Evolutionary conservation across 1,139 yeast genomes (phyloP).

Genomic region (Blastobotrys apis): DNA sequence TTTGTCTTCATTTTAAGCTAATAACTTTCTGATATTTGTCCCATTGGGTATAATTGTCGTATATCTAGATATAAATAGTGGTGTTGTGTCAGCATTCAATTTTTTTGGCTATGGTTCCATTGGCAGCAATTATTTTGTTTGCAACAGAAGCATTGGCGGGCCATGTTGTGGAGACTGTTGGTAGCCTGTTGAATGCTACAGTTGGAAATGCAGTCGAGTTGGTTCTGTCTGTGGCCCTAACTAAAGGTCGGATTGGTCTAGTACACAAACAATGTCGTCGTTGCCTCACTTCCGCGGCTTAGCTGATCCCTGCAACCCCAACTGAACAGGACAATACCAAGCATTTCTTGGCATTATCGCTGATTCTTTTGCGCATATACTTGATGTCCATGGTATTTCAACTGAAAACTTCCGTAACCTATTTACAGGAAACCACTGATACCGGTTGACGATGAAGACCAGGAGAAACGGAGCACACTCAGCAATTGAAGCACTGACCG

Average conservation of each 20-base stretch:
- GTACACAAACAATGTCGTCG: slow-evolving; percentile 96
- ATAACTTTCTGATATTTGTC: slow-evolving; percentile 69
- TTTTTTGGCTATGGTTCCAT: slow-evolving; percentile 87
- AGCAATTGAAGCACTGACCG: slow-evolving; percentile 27
- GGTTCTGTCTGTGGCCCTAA: slow-evolving; percentile 85
- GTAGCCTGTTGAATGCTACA: slow-evolving; percentile 91
- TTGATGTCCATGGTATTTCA: slow-evolving; percentile 78
- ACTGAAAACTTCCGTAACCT: slow-evolving; percentile 71
- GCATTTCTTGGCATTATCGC: slow-evolving; percentile 68
- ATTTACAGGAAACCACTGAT: slow-evolving; percentile 47
- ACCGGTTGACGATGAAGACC: neutral
- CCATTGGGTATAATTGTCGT: slow-evolving; percentile 88
- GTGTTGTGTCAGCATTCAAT: slow-evolving; percentile 63
- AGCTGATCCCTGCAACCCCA: slow-evolving; percentile 92
- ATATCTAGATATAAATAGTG: slow-evolving; percentile 50
- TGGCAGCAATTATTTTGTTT: slow-evolving; percentile 81
- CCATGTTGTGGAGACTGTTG: slow-evolving; percentile 61
- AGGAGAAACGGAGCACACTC: neutral
- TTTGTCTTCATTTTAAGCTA: slow-evolving; percentile 55
- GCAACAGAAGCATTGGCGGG: slow-evolving; percentile 91
- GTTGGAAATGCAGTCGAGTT: slow-evolving; percentile 93
- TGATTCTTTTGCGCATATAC: slow-evolving; percentile 73
- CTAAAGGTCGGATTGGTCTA: slow-evolving; percentile 80
- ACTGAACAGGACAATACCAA: slow-evolving; percentile 37
- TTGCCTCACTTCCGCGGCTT: slow-evolving; percentile 82